These are phyloP conservation scores for Pichia insulana DNA, from an alignment of 805 yeast species.

Conservation along the genomic window DNA sequence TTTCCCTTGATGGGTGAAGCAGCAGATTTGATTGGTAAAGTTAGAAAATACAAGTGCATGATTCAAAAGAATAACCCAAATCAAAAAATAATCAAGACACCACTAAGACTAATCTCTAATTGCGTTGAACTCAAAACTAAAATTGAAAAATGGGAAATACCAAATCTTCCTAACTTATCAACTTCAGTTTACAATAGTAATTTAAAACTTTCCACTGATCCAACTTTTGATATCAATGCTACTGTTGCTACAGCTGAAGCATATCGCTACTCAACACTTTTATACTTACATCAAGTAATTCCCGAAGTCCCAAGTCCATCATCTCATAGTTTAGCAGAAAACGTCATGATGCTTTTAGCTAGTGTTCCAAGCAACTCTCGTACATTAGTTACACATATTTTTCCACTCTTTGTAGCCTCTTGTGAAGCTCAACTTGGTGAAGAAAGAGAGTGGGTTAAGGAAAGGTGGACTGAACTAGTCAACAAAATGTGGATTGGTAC, in stretches of 20 bases:
- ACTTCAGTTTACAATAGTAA: conserved; percentile 12
- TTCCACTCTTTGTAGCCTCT: conserved; percentile 55
- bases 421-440: conserved; percentile 55
- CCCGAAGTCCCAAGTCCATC: conserved; percentile 55
- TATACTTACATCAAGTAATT: conserved; percentile 61
- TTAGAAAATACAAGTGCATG: conserved; percentile 25
- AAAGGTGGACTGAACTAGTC: conserved; percentile 47
- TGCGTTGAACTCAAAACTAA: conserved; percentile 49
- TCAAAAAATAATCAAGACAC: conserved; percentile 23
- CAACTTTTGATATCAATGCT: conserved; percentile 47
- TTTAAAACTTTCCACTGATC: conserved; percentile 26
- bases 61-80: conserved; percentile 15
- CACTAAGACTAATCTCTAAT: conserved; percentile 39
- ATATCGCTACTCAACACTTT: conserved; percentile 48
- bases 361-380: conserved; percentile 53
- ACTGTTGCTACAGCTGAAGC: conserved; percentile 67
- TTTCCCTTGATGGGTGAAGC: conserved; percentile 59
- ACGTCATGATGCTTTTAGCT: conserved; percentile 49
- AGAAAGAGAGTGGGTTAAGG: conserved; percentile 53
- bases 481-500: conserved; percentile 58
- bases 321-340: conserved; percentile 49
- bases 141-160: conserved; percentile 51
- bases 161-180: conserved; percentile 24
- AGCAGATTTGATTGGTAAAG: conserved; percentile 45
- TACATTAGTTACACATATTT: conserved; percentile 51